Evolutionary conservation across 805 yeast genomes (phyloP), one percentile per base, ranked within the genome.

Genomic region (Candida boidinii): DNA sequence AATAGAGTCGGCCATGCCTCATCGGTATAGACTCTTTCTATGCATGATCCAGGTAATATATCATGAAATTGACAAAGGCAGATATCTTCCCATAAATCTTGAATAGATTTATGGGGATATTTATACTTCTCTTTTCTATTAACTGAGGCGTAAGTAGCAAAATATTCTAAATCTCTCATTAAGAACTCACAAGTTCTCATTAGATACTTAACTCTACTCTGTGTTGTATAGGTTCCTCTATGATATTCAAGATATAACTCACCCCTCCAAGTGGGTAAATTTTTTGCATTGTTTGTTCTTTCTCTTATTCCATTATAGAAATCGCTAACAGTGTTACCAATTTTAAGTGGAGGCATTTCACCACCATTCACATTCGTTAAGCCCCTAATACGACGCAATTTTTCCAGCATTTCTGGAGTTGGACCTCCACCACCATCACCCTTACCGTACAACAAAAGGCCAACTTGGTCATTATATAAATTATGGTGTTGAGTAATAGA

Each of bases 351-450:
- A 3, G 97, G 97, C 37, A 92, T 68, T 30, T 70, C 66, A 26
- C 60, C 60, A 3, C 90, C 94, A 11, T 79, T 79, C 5, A 79
- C 79, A 49, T 90, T 82, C 15, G 87, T 71, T 38, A 88, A 56
- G 12, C 96, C 96, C 49, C 97, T 72, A 53, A 90, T 79, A 46
- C 97, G 76, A 51, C 97, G 76, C 49, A 90, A 67, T 53, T 86
- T 88, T 52, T 92, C 97, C 41, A 90, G 49, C 95, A 87, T 88
- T 49, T 84, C 95, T 25, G 83, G 82, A 4, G 85, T 79, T 29
- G 98, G 97, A 7, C 98, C 98, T 42, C 98, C 98, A 40, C 98
- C 98, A 46, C 98, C 98, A 54, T 90, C 98, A 48, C 98, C 98
- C 47, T 82, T 79, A 25, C 98, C 98, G 47, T 73, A 92, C 27